Evolutionary conservation across 257 asterid genomes (phyloP).

Genomic region (Thymus quinquecostatus): DNA sequence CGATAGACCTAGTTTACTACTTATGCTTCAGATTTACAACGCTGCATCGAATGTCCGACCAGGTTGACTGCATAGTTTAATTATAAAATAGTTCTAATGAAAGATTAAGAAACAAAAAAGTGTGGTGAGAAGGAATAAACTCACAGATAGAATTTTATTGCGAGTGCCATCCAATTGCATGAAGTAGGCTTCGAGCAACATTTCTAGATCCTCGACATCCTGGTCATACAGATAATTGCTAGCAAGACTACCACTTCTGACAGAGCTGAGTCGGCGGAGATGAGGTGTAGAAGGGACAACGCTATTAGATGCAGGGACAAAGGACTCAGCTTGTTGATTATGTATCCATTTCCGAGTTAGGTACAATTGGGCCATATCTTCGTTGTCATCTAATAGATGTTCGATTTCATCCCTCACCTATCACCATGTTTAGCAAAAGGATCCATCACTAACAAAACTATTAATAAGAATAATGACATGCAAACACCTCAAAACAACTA

Average conservation of each 20-base stretch:
- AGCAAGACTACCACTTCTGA: conserved; percentile 73
- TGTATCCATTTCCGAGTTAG: conserved; percentile 87
- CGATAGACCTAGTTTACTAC: not conserved
- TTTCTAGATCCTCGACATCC: conserved; percentile 96
- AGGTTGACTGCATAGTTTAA: not conserved
- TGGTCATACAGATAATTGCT: conserved; percentile 66
- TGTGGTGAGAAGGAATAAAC: conserved; percentile 31
- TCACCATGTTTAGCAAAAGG: conserved; percentile 29
- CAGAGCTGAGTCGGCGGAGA: conserved; percentile 69
- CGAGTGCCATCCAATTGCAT: conserved; percentile 97
- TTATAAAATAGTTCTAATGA: not conserved
- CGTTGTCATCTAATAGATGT: conserved; percentile 94
- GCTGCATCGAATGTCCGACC: not conserved
- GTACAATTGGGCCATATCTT: conserved; percentile 94
- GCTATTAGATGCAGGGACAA: conserved; percentile 55
- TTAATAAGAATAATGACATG: too few species aligned
- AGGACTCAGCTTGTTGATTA: conserved; percentile 68
- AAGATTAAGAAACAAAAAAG: not conserved
- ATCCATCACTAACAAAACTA: too few species aligned
- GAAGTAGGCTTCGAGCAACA: conserved; percentile 99
- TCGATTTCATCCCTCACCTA: conserved; percentile 99
- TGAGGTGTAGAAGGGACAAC: conserved; percentile 52
- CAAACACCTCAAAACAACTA: too few species aligned
- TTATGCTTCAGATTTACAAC: not conserved
- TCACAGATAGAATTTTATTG: conserved; percentile 93